Base-by-base conservation (phyloP, 2,329 filamentous ascomycete genomes). In the Catunica adiposa region DNA sequence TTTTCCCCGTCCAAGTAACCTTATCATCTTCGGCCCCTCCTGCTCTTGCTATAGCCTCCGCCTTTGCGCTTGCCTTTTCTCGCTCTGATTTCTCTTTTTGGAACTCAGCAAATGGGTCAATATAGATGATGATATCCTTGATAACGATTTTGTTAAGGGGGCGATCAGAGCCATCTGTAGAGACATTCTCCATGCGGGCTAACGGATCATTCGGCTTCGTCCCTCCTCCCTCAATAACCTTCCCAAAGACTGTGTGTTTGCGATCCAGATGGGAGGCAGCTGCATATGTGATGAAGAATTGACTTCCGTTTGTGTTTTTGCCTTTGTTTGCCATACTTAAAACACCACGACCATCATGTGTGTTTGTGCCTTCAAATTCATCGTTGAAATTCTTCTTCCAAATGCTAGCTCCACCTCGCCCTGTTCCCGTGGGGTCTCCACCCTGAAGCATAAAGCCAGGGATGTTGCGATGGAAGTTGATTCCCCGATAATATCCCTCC, bases 251-350 rank as follows among this genome's bases (percentile, higher is more conserved):
- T n/a, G 92, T 97, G 69, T 98, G 92, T 65, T 98, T 98, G 58
- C 83, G 78, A 68, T 98, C 88, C 0, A 98, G 77, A 69, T 98
- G 92, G 60, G 84, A 82, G 0, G 83, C 80, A 1, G 85, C 75
- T 53, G 87, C 83, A 68, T 98, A 98, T 0, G 84, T 86, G 65
- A 98, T 85, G 73, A 97, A 98, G 66, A 83, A 98, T 68, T 98
- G 92, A 62, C 81, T 87, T 7, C 86, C 92, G 69, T 98, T 98
- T 22, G 90, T 97, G 65, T 96, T 90, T 65, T 96, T 96, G 58
- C 92, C 92, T 66, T 98, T 98, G 69, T 98, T 98, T 42, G 92
- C 92, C 92, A 98, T 98, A 62, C 84, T 89, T 25, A 94, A 65
- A 0, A 89, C 78, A 11, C 92, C 92, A 26, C 89, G 76, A 0